phyloP scores from a whole-genome alignment of 2,329 filamentous ascomycete species.

The Mariannaea sp. region DNA sequence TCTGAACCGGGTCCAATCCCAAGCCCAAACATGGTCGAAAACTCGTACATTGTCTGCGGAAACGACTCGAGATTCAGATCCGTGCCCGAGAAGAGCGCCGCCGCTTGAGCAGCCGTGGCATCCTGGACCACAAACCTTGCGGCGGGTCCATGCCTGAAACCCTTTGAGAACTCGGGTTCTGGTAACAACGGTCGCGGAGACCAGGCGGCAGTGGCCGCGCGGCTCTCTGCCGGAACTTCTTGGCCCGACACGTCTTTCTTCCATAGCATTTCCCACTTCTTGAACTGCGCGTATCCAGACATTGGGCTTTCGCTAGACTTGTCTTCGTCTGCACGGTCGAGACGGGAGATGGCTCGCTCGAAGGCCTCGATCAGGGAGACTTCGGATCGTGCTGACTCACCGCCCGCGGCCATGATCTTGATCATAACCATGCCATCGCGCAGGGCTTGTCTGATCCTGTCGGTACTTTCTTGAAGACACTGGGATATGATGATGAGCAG shows the following conservation, averaged over 20 bases:
- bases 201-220: conserved; percentile 24
- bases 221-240: too few species aligned
- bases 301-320: conserved; percentile 42
- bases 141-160: conserved; percentile 33
- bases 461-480: conserved; percentile 45
- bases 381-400: conserved; percentile 57
- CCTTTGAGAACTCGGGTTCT: conserved; percentile 15
- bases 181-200: conserved; percentile 30
- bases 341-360: conserved; percentile 52
- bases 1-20: conserved; percentile 40
- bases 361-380: conserved; percentile 58
- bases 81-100: conserved; percentile 44
- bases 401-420: conserved; percentile 57
- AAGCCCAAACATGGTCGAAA: conserved; percentile 42
- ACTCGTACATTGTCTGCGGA: conserved; percentile 46
- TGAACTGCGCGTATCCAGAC: conserved; percentile 56
- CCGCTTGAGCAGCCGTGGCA: conserved; percentile 35
- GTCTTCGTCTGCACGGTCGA: conserved; percentile 47
- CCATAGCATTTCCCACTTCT: conserved; percentile 57
- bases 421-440: conserved; percentile 55
- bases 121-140: conserved; percentile 28
- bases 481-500: conserved; percentile 53
- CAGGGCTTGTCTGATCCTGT: conserved; percentile 50
- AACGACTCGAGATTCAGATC: conserved; percentile 46
- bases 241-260: conserved; percentile 43